phyloP scores from a whole-genome alignment of 2,329 filamentous ascomycete species.

The Cladosporium halotolerans region DNA sequence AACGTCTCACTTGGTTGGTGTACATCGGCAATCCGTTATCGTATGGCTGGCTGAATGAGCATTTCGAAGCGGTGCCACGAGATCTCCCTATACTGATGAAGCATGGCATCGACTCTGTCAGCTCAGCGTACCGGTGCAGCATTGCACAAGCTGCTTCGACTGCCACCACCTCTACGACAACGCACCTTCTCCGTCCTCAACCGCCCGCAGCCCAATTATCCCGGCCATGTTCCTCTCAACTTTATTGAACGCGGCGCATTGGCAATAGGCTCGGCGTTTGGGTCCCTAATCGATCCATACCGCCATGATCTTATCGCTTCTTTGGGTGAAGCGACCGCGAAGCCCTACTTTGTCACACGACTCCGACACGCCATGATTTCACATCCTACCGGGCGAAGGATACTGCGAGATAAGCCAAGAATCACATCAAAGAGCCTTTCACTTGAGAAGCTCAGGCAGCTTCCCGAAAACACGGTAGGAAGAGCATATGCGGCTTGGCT shows the following conservation, averaged over 20 bases:
- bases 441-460: slow-evolving; percentile 61
- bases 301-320: slow-evolving; percentile 88
- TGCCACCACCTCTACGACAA: slow-evolving; percentile 27
- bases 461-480: slow-evolving; percentile 71
- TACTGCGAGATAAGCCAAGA: slow-evolving; percentile 82
- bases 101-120: not conserved
- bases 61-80: not conserved
- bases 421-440: slow-evolving; percentile 69
- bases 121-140: not conserved
- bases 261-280: slow-evolving; percentile 54
- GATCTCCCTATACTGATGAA: not conserved
- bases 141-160: slow-evolving; percentile 17
- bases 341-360: slow-evolving; percentile 89
- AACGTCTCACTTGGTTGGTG: not conserved
- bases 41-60: not conserved
- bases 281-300: slow-evolving; percentile 64
- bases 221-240: slow-evolving; percentile 86
- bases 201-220: slow-evolving; percentile 80
- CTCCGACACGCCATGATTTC: slow-evolving; percentile 89
- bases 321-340: slow-evolving; percentile 88
- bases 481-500: slow-evolving; percentile 81
- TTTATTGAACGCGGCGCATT: slow-evolving; percentile 68
- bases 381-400: slow-evolving; percentile 75
- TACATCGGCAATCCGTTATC: too few relatives aligned
- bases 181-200: slow-evolving; percentile 73